Base-by-base conservation (phyloP, 1,139 yeast species). In the Blastobotrys elegans region DNA sequence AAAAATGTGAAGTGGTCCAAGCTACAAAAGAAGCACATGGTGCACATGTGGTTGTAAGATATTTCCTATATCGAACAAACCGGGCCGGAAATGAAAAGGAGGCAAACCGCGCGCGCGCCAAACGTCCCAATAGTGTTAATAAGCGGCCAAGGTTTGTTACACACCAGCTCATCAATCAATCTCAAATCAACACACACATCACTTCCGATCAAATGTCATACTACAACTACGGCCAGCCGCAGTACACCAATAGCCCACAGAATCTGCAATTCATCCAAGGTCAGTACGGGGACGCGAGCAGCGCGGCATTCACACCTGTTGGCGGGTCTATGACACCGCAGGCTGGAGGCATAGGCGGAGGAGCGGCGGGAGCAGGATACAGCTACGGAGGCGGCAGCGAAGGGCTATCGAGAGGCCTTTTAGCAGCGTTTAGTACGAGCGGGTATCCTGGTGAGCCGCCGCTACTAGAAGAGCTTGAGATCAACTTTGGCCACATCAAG, bases 391-490 rank as follows among this genome's bases (percentile, higher is more conserved):
- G 48, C 10, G 62, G 57, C 24, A 80, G 57, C 18, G 68, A 64
- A 43, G 56, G 82, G 49, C 72, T 92, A 41, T 75, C 89, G 1
- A 72, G 80, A 0, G 98, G 98, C 0, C 63, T 89, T 44, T 68
- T 94, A 17, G 95, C 96, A 4, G 98, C 98, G 0, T 84, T 94
- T 62, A 89, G 97, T 2, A 85, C 97, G 0, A 75, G 86, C 0
- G 98, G 99, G 0, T 92, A 92, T 63, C 82, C 96, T 0, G 94
- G 90, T 22, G 99, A 92, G 64, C 94, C 96, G 0, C 92, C 97
- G 1, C 71, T 92, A 47, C 71, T 92, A 46, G 96, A 92, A 64
- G 99, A 92, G 63, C 70, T 92, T 36, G 99, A 97, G 1, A 87
- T 94, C 61, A 90, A 92, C 66, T 92, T 94, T 62, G 77, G 75